Base-by-base conservation (phyloP, 805 yeast genomes). In the Kuraishia borneana region DNA sequence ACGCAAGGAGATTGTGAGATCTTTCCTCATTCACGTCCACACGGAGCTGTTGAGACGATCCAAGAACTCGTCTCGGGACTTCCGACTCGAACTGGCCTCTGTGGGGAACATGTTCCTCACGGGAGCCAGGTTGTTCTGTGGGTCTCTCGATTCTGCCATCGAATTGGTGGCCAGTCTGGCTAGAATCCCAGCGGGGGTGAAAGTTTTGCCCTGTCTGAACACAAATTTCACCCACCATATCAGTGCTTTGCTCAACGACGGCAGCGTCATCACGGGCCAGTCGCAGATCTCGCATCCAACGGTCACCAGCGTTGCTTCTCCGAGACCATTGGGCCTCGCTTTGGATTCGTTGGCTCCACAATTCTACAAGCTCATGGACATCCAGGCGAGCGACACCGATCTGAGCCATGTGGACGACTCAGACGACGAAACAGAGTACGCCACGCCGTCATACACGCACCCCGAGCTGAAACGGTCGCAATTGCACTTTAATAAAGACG, bases 271-370 rank as follows among this genome's bases (percentile, higher is more conserved):
- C 23, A 80, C 88, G 0, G 97, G 97, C 9, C 97, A 88, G 53
- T 79, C 89, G 3, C 95, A 87, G 49, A 88, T 88, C 8, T 84
- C 95, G 2, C 97, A 88, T 55, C 97, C 97, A 1, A 58, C 68
- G 13, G 54, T 49, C 18, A n/a, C n/a, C n/a, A n/a, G n/a, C n/a
- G n/a, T n/a, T n/a, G n/a, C n/a, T n/a, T n/a, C n/a, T n/a, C 21
- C 43, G 21, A 18, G n/a, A n/a, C 29, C n/a, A 12, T 26, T 27
- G n/a, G n/a, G n/a, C n/a, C n/a, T n/a, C n/a, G 29, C 12, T 6
- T 10, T 6, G 6, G 28, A 13, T 12, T 7, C 23, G 23, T 10
- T 21, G 23, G 8, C 28, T 16, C 7, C 28, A 12, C 28, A 8
- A 16, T 25, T 10, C 28, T 10, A 16, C 28, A 25, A 25, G 28